These are phyloP conservation scores for Raffaelea deltoideospora DNA, from an alignment of 2,329 filamentous ascomycete genomes.

Conservation along the genomic window DNA sequence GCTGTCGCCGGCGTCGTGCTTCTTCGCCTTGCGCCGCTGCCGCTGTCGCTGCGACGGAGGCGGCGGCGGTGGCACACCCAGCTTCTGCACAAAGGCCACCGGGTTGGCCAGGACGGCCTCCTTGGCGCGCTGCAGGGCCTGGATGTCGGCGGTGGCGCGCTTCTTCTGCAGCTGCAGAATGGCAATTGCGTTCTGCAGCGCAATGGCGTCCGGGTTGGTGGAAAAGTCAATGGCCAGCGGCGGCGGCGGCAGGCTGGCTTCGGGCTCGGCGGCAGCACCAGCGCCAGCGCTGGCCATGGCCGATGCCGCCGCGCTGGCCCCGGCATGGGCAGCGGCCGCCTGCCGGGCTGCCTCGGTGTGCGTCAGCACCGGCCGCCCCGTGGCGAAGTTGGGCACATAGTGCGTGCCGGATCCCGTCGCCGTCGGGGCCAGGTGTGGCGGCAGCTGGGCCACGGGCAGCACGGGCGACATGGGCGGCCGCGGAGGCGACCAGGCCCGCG, in stretches of 20 bases:
- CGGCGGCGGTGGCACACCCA: conserved; percentile 22
- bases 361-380: conserved; percentile 7
- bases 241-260: conserved; percentile 23
- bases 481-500: conserved; percentile 27
- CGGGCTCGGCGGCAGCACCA: background rate
- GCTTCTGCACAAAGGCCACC: conserved; percentile 52
- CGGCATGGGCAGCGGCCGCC: conserved; percentile 2
- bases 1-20: conserved; percentile 8
- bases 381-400: conserved; percentile 9
- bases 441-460: conserved; percentile 23
- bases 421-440: conserved; percentile 19
- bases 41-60: conserved; percentile 8
- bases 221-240: conserved; percentile 41
- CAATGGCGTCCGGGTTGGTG: conserved; percentile 71
- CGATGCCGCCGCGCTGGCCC: background rate
- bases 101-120: conserved; percentile 56
- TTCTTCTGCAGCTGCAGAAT: conserved; percentile 76
- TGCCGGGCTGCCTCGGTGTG: conserved; percentile 6
- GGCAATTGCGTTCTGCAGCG: conserved; percentile 70
- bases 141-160: conserved; percentile 62
- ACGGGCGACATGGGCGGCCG: conserved; percentile 39
- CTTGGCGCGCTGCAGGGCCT: conserved; percentile 53
- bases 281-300: too few species aligned
- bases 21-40: background rate
- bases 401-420: conserved; percentile 13